Evolutionary conservation across 305 asterid species (phyloP).

Genomic region (Rubia tinctorum): DNA sequence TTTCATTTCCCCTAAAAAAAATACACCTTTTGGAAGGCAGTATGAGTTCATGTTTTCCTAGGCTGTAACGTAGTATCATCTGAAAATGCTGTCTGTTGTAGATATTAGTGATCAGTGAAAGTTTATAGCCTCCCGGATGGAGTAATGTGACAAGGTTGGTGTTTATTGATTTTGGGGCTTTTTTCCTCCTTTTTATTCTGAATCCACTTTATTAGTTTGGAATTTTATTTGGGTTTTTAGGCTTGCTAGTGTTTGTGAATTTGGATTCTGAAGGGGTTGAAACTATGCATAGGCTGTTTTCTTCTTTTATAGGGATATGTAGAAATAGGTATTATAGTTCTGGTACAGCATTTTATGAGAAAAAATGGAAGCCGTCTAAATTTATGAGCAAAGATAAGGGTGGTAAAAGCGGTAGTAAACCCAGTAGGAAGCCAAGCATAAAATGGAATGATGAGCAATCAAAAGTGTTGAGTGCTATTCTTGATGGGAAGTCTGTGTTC

Average conservation of each 20-base stretch:
- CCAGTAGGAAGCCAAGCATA: slow-evolving; percentile 28
- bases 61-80: not conserved
- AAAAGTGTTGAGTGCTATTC: slow-evolving; percentile 44
- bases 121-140: not conserved
- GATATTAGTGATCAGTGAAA: not conserved
- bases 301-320: slow-evolving; percentile 11
- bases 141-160: not conserved
- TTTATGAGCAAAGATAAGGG: slow-evolving; percentile 20
- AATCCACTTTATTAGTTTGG: not conserved
- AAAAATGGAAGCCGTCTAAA: slow-evolving; percentile 6
- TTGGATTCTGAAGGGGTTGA: not conserved
- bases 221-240: not conserved
- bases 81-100: not conserved
- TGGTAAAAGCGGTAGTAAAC: slow-evolving; percentile 17
- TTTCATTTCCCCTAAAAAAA: not conserved
- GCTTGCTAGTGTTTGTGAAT: not conserved
- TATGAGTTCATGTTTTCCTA: not conserved
- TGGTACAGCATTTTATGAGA: not conserved
- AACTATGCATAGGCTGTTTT: slow-evolving; percentile 14
- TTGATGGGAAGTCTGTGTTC: slow-evolving; percentile 51
- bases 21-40: not conserved
- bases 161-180: not conserved
- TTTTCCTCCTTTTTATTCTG: not conserved
- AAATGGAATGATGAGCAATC: slow-evolving; percentile 63
- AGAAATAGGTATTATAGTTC: slow-evolving; percentile 22